Conservation (phyloP, 176 grass and related monocot species). For the Echinochloa phyllopogon region DNA sequence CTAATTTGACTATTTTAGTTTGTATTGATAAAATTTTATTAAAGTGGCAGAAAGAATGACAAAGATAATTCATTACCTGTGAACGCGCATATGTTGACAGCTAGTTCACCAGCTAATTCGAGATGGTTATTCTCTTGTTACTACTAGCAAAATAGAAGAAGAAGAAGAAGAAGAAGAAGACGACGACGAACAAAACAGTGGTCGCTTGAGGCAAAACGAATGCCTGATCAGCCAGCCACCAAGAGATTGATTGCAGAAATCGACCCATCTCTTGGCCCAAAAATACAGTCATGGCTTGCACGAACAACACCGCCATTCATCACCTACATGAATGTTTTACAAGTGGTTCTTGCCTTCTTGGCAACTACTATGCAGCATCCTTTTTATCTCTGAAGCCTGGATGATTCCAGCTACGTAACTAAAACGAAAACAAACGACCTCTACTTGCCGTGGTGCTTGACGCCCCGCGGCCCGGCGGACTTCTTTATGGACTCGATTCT, state of each 20-base stretch:
- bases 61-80: no score
- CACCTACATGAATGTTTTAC: slow-evolving; percentile 60
- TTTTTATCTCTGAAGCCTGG: slow-evolving; percentile 22
- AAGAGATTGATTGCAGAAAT: slow-evolving; percentile 25
- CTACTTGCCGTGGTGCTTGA: slow-evolving; percentile 59
- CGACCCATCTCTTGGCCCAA: slow-evolving; percentile 3
- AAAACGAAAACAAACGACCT: neutral
- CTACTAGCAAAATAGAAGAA: no score
- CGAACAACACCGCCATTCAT: slow-evolving; percentile 34
- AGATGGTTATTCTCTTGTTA: slow-evolving; percentile 1
- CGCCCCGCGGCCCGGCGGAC: slow-evolving; percentile 61
- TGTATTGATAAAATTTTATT: no score
- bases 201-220: slow-evolving; percentile 19
- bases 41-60: no score
- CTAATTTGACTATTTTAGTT: no score
- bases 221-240: slow-evolving; percentile 2
- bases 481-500: slow-evolving; percentile 89
- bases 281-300: slow-evolving; percentile 26
- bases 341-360: slow-evolving; percentile 49
- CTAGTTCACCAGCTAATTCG: neutral
- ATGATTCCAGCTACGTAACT: slow-evolving; percentile 12
- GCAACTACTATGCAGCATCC: slow-evolving; percentile 6
- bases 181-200: no score
- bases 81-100: no score
- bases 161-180: no score